phyloP scores from a whole-genome alignment of 176 grass and related monocot species.

The Echinochloa phyllopogon region DNA sequence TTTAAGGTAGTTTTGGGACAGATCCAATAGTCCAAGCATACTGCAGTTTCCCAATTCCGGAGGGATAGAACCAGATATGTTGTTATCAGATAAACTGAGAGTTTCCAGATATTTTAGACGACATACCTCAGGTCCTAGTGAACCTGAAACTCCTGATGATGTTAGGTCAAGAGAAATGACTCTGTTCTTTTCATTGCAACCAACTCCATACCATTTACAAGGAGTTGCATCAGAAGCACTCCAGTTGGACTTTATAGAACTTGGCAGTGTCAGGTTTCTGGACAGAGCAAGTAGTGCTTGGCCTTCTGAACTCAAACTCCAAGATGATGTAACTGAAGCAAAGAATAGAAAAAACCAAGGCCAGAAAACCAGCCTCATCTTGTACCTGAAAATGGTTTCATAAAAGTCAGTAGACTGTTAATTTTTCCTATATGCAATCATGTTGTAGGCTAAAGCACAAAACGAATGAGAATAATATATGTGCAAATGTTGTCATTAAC shows the following conservation, averaged over 20 bases:
- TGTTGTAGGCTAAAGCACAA: not conserved
- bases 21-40: constrained; percentile 55
- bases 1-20: constrained; percentile 61
- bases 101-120: constrained; percentile 27
- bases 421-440: not conserved
- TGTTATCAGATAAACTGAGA: constrained; percentile 48
- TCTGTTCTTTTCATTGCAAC: constrained; percentile 41
- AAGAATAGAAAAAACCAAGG: constrained; percentile 36
- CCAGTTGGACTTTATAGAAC: constrained; percentile 51
- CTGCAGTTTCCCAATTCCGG: constrained; percentile 67
- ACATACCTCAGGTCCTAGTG: constrained; percentile 59
- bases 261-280: constrained; percentile 51
- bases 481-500: too few relatives aligned
- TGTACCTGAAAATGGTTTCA: not conserved
- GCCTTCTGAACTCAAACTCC: constrained; percentile 69
- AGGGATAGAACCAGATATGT: constrained; percentile 61
- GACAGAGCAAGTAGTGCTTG: constrained; percentile 59
- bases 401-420: not conserved
- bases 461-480: too few relatives aligned
- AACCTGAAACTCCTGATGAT: constrained; percentile 47
- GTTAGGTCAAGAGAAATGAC: constrained; percentile 61
- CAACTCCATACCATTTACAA: constrained; percentile 64
- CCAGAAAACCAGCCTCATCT: constrained; percentile 51
- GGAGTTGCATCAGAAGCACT: constrained; percentile 59
- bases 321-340: constrained; percentile 34